Evolutionary conservation across 371 early-diverging fungal genomes (phyloP).

Genomic region (Mucor saturninus): DNA sequence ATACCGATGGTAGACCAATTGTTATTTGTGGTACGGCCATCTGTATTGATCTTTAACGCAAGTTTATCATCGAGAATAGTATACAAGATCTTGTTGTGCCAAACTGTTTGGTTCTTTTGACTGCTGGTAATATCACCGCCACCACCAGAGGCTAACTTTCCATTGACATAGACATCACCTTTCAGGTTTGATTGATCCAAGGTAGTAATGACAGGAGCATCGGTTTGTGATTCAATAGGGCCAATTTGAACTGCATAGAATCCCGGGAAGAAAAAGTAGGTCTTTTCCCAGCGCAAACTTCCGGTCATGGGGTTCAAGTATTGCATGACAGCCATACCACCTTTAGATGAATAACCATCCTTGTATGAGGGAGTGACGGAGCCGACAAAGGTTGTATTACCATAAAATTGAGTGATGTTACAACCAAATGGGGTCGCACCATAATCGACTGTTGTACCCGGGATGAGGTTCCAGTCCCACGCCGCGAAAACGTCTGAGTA

Average conservation of each 20-base stretch:
- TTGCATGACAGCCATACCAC: conserved; percentile 39
- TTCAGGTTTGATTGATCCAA: conserved; percentile 35
- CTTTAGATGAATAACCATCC: conserved; percentile 1
- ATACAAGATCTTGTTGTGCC: conserved; percentile 34
- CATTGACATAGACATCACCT: conserved; percentile 27
- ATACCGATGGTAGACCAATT: conserved; percentile 37
- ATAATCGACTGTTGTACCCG: conserved; percentile 39
- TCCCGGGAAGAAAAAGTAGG: conserved; percentile 33
- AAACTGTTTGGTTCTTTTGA: conserved; percentile 9
- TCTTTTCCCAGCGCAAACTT: conserved; percentile 30
- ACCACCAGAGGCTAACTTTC: not conserved
- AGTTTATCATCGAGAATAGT: conserved; percentile 9
- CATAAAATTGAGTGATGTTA: conserved; percentile 25
- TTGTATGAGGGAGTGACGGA: conserved; percentile 14
- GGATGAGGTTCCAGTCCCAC: conserved; percentile 42
- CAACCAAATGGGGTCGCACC: conserved; percentile 30
- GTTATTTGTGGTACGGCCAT: conserved; percentile 12
- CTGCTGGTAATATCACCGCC: not conserved
- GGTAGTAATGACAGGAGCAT: conserved; percentile 19
- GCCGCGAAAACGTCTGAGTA: conserved; percentile 34
- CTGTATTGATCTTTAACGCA: conserved; percentile 23
- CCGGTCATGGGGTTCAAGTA: conserved; percentile 35
- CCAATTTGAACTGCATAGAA: conserved; percentile 35
- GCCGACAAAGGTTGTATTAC: conserved; percentile 36
- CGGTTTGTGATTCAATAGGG: conserved; percentile 4